phyloP scores from a whole-genome alignment of 208 protist species.

The Phytomonas serpens region DNA sequence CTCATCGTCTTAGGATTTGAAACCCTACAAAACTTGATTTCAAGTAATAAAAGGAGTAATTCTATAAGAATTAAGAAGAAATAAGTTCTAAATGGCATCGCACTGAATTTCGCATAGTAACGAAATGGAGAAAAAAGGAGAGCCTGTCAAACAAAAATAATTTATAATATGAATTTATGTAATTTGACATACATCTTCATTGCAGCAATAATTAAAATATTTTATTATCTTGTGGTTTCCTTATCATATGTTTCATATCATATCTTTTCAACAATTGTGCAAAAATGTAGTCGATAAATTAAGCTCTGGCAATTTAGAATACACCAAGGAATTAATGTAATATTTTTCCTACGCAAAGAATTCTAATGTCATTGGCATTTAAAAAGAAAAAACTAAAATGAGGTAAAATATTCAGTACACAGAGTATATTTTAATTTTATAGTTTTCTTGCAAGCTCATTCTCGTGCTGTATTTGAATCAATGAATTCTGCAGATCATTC shows the following conservation, averaged over 20 bases:
- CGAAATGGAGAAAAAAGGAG: background rate
- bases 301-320: background rate
- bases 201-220: too few relatives aligned
- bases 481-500: conserved; percentile 73
- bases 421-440: conserved; percentile 14
- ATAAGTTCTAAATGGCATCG: background rate
- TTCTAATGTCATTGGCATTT: background rate
- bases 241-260: background rate
- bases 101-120: background rate
- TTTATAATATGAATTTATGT: background rate
- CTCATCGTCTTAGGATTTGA: background rate
- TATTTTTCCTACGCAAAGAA: background rate
- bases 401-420: conserved; percentile 1
- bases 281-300: conserved; percentile 1
- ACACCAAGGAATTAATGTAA: background rate
- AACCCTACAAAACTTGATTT: background rate
- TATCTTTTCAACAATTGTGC: background rate
- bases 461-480: conserved; percentile 75
- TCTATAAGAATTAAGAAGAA: conserved; percentile 6
- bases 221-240: background rate
- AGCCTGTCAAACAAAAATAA: background rate
- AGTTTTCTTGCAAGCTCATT: conserved; percentile 59
- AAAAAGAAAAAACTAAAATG: background rate
- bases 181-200: background rate
- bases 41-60: background rate